Evolutionary conservation across 108 stramenopile species (phyloP).

Genomic region (Mediolabrus comicus): DNA sequence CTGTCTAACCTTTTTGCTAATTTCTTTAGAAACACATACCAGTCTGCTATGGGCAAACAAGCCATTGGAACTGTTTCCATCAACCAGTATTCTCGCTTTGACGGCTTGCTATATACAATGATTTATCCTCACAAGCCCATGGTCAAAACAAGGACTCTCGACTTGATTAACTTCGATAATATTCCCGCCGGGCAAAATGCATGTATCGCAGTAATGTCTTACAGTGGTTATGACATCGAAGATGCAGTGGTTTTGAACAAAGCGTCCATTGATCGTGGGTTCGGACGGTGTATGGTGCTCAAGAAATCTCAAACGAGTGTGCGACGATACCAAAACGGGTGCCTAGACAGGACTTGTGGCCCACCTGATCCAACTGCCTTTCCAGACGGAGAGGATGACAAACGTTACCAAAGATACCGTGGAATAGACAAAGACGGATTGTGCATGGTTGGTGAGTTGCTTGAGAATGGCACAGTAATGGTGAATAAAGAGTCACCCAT

Average conservation of each 20-base stretch:
- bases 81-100: slow-evolving; percentile 97
- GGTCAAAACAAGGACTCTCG: slow-evolving; percentile 94
- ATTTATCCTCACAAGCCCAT: slow-evolving; percentile 99
- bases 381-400: slow-evolving; percentile 77
- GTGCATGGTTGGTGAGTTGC: slow-evolving; percentile 83
- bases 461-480: slow-evolving; percentile 85
- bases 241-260: slow-evolving; percentile 99
- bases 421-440: slow-evolving; percentile 94
- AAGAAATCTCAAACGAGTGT: slow-evolving; percentile 87
- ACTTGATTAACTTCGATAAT: slow-evolving; percentile 95
- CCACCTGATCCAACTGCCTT: slow-evolving; percentile 71
- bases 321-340: slow-evolving; percentile 92
- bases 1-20: background rate
- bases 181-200: slow-evolving; percentile 98
- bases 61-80: slow-evolving; percentile 97
- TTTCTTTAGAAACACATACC: slow-evolving; percentile 82
- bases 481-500: slow-evolving; percentile 92
- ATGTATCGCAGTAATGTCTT: slow-evolving; percentile 97
- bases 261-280: slow-evolving; percentile 96
- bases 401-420: slow-evolving; percentile 75
- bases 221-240: slow-evolving; percentile 99
- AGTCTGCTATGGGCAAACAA: slow-evolving; percentile 99
- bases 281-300: slow-evolving; percentile 92
- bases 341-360: slow-evolving; percentile 85
- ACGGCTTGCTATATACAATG: slow-evolving; percentile 93